A percentile compares a stretch with the other conserved stretches of the same genome.
These are phyloP conservation scores for Termitomyces sp. DNA, from an alignment of 768 basidiomycete species.

Conservation along the genomic window DNA sequence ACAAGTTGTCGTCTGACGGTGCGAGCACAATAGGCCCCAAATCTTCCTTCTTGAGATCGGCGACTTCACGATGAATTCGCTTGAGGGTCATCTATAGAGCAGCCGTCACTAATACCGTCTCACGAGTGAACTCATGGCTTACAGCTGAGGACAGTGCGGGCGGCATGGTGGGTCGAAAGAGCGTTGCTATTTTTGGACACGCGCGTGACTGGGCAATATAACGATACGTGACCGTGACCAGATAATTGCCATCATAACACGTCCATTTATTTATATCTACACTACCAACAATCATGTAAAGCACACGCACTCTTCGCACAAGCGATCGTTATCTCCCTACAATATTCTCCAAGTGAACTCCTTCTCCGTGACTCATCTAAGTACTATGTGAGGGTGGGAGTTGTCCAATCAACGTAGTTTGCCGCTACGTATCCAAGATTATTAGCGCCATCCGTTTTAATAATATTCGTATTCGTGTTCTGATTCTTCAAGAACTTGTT, in stretches of 20 bases:
- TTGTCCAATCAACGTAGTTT: slow-evolving; percentile 46
- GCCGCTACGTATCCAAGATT: slow-evolving; percentile 31
- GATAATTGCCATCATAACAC: too few relatives aligned
- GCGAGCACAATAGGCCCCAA: slow-evolving; percentile 64
- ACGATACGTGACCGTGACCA: neutral
- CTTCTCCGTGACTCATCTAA: neutral
- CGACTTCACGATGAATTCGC: slow-evolving; percentile 79
- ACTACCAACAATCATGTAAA: neutral
- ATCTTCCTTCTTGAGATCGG: slow-evolving; percentile 79
- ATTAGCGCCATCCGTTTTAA: slow-evolving; percentile 37
- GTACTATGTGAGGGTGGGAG: slow-evolving; percentile 31
- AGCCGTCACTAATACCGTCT: neutral
- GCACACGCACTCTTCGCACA: neutral
- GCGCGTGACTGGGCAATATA: neutral
- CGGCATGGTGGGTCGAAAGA: slow-evolving; percentile 16
- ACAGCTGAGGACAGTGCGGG: slow-evolving; percentile 21
- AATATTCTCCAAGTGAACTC: neutral
- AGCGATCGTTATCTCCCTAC: neutral
- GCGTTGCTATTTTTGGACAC: neutral
- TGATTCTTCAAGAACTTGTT: slow-evolving; percentile 49
- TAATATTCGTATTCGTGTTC: slow-evolving; percentile 39
- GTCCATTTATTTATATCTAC: neutral
- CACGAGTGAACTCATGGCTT: neutral
- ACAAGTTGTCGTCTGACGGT: slow-evolving; percentile 61
- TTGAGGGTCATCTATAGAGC: slow-evolving; percentile 54